A percentile compares a stretch with the other conserved stretches of the same genome.
phyloP scores from a whole-genome alignment of 2,329 filamentous ascomycete genomes.

The Pezizomycotina sp. region DNA sequence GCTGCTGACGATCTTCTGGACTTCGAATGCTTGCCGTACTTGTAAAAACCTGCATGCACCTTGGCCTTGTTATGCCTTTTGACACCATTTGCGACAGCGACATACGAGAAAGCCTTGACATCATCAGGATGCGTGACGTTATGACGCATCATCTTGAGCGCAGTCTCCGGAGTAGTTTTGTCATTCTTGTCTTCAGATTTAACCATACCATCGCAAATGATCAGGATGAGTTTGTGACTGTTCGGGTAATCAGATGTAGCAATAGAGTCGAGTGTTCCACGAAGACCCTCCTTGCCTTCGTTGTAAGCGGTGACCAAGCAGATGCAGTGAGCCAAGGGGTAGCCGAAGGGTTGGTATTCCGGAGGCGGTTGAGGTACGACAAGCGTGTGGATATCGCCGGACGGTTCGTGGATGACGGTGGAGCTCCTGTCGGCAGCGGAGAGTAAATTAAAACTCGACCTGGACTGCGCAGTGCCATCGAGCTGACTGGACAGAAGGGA shows the following conservation, averaged over 20 bases:
- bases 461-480: no score
- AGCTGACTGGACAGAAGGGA: slow-evolving; percentile 47
- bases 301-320: slow-evolving; percentile 95
- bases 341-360: slow-evolving; percentile 95
- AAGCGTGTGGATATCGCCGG: slow-evolving; percentile 62
- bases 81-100: slow-evolving; percentile 83
- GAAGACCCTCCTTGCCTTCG: slow-evolving; percentile 79
- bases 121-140: slow-evolving; percentile 63
- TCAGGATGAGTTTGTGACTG: slow-evolving; percentile 92
- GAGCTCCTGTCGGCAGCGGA: slow-evolving; percentile 17
- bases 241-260: slow-evolving; percentile 97
- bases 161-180: slow-evolving; percentile 69
- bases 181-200: slow-evolving; percentile 79
- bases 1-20: slow-evolving; percentile 73
- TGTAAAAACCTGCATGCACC: slow-evolving; percentile 94
- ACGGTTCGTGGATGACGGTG: slow-evolving; percentile 17
- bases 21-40: slow-evolving; percentile 67
- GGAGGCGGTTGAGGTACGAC: slow-evolving; percentile 92
- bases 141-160: slow-evolving; percentile 87
- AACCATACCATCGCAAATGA: slow-evolving; percentile 94
- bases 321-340: slow-evolving; percentile 80
- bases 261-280: slow-evolving; percentile 87
- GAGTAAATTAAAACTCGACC: no score
- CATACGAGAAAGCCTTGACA: slow-evolving; percentile 83
- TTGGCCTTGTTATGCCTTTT: slow-evolving; percentile 99